These are phyloP conservation scores for Malassezia nana DNA, from an alignment of 1,284 basidiomycete species.

Conservation along the genomic window DNA sequence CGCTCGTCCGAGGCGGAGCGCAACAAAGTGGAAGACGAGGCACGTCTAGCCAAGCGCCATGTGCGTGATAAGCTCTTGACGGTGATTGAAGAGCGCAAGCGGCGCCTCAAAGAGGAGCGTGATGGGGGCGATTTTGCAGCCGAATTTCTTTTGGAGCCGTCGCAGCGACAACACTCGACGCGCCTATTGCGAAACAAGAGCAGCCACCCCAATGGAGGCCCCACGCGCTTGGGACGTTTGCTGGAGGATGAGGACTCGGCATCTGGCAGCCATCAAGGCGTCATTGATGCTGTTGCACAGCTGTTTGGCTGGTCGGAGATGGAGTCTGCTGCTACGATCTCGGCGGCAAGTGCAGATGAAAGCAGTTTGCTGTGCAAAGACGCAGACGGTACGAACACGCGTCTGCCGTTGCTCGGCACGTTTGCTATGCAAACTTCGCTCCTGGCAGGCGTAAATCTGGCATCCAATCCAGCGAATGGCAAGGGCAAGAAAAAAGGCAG, in stretches of 20 bases:
- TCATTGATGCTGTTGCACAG: constrained; percentile 19
- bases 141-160: constrained; percentile 19
- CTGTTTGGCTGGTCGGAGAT: constrained; percentile 15
- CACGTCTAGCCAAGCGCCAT: constrained; percentile 33
- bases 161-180: constrained; percentile 41
- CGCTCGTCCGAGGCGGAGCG: constrained; percentile 31
- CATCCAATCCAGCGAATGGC: neutral
- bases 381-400: constrained; percentile 1
- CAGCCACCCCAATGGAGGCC: constrained; percentile 12
- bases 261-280: constrained; percentile 12
- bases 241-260: constrained; percentile 20
- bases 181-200: constrained; percentile 46
- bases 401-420: neutral
- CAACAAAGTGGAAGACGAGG: constrained; percentile 39
- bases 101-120: constrained; percentile 38
- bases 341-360: constrained; percentile 2
- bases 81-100: constrained; percentile 42
- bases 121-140: constrained; percentile 42
- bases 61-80: constrained; percentile 40
- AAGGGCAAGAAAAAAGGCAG: constrained; percentile 19
- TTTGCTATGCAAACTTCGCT: constrained; percentile 14
- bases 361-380: constrained; percentile 1
- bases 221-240: constrained; percentile 12
- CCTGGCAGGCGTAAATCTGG: constrained; percentile 11
- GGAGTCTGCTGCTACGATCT: constrained; percentile 9